Evolutionary conservation across 2,329 filamentous ascomycete species (phyloP).

Genomic region (Aspergillus nomiae): DNA sequence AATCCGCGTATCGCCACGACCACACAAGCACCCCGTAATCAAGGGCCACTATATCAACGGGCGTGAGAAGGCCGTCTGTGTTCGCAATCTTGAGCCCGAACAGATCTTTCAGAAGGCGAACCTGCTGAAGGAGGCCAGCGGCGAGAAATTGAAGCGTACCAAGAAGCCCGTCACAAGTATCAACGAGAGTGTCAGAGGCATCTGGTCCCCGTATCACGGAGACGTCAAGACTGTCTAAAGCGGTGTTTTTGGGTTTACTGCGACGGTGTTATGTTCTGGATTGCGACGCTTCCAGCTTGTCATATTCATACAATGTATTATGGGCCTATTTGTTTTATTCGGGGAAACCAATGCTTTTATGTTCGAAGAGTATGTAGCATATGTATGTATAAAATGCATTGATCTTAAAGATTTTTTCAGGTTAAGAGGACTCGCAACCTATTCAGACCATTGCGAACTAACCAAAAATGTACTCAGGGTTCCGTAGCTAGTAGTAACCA

Average conservation of each 20-base stretch:
- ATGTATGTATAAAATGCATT: constrained; percentile 26
- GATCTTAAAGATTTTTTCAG: not conserved
- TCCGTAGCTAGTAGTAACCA: not conserved
- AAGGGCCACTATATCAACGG: constrained; percentile 93
- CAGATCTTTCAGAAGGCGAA: constrained; percentile 79
- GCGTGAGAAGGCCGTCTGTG: constrained; percentile 79
- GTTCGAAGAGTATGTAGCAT: constrained; percentile 26
- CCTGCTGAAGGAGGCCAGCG: constrained; percentile 49
- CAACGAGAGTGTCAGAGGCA: constrained; percentile 66
- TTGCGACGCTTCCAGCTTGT: constrained; percentile 18
- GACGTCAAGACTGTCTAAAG: constrained; percentile 53
- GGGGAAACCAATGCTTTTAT: constrained; percentile 15
- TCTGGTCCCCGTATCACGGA: constrained; percentile 66
- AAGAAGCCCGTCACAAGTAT: constrained; percentile 62
- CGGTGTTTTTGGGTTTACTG: constrained; percentile 12
- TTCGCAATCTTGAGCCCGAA: constrained; percentile 78
- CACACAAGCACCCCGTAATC: constrained; percentile 85
- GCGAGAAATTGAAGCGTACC: constrained; percentile 53
- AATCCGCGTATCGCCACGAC: constrained; percentile 86
- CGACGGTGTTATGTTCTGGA: constrained; percentile 22
- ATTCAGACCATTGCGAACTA: not conserved
- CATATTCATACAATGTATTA: constrained; percentile 29
- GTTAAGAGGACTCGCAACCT: not conserved
- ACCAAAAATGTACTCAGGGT: not conserved
- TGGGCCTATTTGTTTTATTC: constrained; percentile 24